Evolutionary conservation across 306 rosid species (phyloP).

Genomic region (Cucumis hystrix): DNA sequence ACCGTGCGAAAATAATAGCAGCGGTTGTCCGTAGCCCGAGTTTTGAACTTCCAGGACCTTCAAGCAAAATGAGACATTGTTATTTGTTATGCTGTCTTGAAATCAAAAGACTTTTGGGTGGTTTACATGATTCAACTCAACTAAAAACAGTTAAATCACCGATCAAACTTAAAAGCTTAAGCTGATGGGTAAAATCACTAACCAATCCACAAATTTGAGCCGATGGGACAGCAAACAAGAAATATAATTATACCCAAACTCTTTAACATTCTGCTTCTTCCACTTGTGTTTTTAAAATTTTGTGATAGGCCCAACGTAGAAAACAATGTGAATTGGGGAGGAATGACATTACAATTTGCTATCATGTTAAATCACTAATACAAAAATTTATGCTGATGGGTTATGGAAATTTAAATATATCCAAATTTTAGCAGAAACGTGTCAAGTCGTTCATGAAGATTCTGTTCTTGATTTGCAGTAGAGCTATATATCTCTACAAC

Average conservation of each 20-base stretch:
- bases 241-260: too few relatives aligned
- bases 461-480: background rate
- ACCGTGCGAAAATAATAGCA: slow-evolving; percentile 64
- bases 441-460: background rate
- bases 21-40: slow-evolving; percentile 80
- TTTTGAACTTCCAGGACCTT: slow-evolving; percentile 98
- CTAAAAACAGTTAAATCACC: background rate
- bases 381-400: background rate
- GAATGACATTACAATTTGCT: background rate
- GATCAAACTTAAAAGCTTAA: background rate
- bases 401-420: too few relatives aligned
- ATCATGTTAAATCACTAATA: too few relatives aligned
- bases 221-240: too few relatives aligned
- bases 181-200: background rate
- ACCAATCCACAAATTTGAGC: too few relatives aligned
- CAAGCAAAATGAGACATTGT: slow-evolving; percentile 5
- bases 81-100: background rate
- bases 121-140: background rate
- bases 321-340: too few relatives aligned
- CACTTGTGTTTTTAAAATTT: too few relatives aligned
- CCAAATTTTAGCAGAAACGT: background rate
- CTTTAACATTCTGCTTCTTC: too few relatives aligned
- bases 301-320: background rate
- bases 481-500: background rate
- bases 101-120: background rate